A percentile compares a stretch with the other conserved stretches of the same genome.
Conservation (phyloP, 2,329 filamentous ascomycete species). For the Aspergillus unguis region DNA sequence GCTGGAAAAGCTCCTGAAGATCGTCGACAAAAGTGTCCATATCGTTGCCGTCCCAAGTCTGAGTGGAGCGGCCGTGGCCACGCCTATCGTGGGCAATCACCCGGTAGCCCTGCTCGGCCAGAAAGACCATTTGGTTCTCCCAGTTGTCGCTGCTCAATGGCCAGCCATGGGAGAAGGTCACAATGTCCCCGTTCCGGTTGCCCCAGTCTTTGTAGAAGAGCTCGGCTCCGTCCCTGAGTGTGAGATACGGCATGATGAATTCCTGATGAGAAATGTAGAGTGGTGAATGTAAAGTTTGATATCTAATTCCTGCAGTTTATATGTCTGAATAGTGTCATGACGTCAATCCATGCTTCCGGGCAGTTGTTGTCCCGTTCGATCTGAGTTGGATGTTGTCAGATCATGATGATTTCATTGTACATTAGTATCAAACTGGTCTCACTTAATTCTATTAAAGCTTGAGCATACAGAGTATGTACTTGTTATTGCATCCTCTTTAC, state of each 20-base stretch:
- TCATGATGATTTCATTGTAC: no score
- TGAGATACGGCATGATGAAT: conserved; percentile 30
- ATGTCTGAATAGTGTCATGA: no score
- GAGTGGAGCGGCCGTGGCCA: conserved; percentile 41
- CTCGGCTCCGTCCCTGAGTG: conserved; percentile 37
- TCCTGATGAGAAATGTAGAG: no score
- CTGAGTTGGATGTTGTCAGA: no score
- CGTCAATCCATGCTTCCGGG: no score
- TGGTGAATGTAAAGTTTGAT: no score
- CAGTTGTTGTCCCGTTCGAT: no score
- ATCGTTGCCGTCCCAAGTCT: conserved; percentile 41
- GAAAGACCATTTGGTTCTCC: conserved; percentile 41
- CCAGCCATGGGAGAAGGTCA: conserved; percentile 43
- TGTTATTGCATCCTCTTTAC: no score
- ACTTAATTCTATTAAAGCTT: no score
- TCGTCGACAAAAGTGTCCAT: conserved; percentile 43
- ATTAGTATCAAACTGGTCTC: no score
- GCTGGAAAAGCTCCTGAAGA: conserved; percentile 34
- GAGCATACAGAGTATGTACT: no score
- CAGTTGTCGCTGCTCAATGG: conserved; percentile 41
- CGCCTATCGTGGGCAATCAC: conserved; percentile 36
- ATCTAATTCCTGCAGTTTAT: background rate
- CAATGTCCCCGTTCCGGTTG: conserved; percentile 30
- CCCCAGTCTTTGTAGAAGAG: conserved; percentile 48
- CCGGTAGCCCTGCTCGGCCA: conserved; percentile 37